A percentile compares a stretch with the other conserved stretches of the same genome.
These are phyloP conservation scores for Carnegiea gigantea DNA, from an alignment of 179 eudicot genomes.

Conservation along the genomic window DNA sequence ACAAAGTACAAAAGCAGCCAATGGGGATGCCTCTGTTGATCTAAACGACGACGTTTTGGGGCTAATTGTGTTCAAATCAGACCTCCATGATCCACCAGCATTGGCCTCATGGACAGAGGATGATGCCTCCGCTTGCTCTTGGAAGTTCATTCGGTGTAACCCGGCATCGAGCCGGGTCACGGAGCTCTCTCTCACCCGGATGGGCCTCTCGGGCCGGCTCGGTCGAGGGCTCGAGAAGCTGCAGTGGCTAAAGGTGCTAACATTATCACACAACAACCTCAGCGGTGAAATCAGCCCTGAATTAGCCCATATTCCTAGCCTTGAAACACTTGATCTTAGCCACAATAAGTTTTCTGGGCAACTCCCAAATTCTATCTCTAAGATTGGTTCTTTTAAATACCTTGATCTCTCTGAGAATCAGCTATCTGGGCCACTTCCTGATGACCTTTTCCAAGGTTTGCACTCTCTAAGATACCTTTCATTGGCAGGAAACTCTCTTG, in stretches of 20 bases:
- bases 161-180: constrained; percentile 58
- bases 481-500: constrained; percentile 56
- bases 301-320: constrained; percentile 41
- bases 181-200: constrained; percentile 41
- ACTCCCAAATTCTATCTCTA: constrained; percentile 37
- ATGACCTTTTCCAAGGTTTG: constrained; percentile 46
- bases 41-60: constrained; percentile 84
- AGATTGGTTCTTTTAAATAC: constrained; percentile 40
- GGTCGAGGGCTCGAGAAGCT: constrained; percentile 78
- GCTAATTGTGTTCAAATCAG: constrained; percentile 88
- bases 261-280: constrained; percentile 64
- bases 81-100: constrained; percentile 55
- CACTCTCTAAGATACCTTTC: constrained; percentile 60
- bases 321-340: constrained; percentile 69
- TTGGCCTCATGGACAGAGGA: constrained; percentile 82
- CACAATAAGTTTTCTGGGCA: constrained; percentile 59
- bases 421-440: constrained; percentile 66
- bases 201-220: constrained; percentile 68
- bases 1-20: background rate
- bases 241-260: constrained; percentile 49
- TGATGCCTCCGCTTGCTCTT: constrained; percentile 80
- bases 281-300: constrained; percentile 53
- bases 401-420: constrained; percentile 72
- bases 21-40: constrained; percentile 13
- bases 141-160: constrained; percentile 68